Percentiles rank a stretch among this genome's conserved stretches.
Conservation (phyloP, 1,139 yeast genomes). For the Pichia cactophila region DNA sequence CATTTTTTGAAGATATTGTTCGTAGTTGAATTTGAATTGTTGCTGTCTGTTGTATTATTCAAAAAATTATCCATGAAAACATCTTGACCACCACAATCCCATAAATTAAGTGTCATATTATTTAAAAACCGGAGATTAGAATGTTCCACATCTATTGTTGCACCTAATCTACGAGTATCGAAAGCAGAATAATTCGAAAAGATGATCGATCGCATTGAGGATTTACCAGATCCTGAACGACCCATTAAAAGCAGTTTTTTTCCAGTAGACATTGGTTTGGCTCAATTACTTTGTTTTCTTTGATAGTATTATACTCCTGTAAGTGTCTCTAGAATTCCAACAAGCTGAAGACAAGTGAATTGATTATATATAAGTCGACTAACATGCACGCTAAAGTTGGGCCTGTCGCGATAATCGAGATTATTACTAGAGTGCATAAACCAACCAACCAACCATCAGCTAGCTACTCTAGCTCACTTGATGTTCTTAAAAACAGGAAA, state of each 20-base stretch:
- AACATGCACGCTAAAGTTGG: no score
- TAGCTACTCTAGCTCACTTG: no score
- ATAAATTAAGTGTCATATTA: conserved; percentile 86
- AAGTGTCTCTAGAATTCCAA: no score
- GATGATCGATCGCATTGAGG: conserved; percentile 94
- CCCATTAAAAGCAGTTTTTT: conserved; percentile 62
- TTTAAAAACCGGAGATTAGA: conserved; percentile 89
- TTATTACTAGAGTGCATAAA: no score
- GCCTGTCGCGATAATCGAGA: no score
- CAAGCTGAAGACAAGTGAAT: no score
- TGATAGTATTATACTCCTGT: no score
- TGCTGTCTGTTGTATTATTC: conserved; percentile 31
- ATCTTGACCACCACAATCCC: conserved; percentile 99
- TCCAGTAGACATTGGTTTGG: conserved; percentile 25
- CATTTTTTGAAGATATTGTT: conserved; percentile 88
- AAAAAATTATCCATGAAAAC: conserved; percentile 88
- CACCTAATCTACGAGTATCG: conserved; percentile 91
- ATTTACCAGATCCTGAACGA: conserved; percentile 94
- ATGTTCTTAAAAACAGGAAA: no score
- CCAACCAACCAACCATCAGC: no score
- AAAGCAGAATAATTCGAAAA: conserved; percentile 94
- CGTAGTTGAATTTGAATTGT: conserved; percentile 2
- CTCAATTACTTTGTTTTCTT: no score
- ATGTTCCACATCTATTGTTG: conserved; percentile 96
- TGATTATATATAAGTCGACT: no score